phyloP scores from a whole-genome alignment of 768 basidiomycete genomes.

The Suillus alpinus region DNA sequence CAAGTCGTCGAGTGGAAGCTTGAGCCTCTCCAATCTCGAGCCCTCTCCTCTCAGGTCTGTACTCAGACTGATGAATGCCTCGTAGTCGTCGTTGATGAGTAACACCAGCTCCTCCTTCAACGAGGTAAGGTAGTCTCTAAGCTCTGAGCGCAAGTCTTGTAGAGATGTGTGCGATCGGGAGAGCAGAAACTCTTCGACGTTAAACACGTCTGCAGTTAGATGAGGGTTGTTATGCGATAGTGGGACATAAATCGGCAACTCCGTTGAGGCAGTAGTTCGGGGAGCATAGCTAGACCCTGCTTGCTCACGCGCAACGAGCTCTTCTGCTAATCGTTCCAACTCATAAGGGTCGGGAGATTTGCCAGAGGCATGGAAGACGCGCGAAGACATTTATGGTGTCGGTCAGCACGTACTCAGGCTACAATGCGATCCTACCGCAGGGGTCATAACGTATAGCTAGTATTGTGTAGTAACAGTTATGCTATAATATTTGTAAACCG shows the following conservation, averaged over 20 bases:
- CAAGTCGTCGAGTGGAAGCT: conserved; percentile 62
- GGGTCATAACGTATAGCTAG: background rate
- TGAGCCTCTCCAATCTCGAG: conserved; percentile 62
- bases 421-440: background rate
- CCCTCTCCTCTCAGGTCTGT: conserved; percentile 90
- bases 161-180: conserved; percentile 83
- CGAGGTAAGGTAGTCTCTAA: conserved; percentile 78
- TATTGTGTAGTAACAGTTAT: background rate
- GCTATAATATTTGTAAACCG: too few species aligned
- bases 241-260: conserved; percentile 64
- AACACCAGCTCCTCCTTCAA: conserved; percentile 93
- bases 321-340: conserved; percentile 70
- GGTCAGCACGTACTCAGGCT: background rate
- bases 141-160: conserved; percentile 81
- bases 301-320: conserved; percentile 58
- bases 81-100: conserved; percentile 97
- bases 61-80: conserved; percentile 94
- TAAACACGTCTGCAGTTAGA: conserved; percentile 65
- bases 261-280: conserved; percentile 18
- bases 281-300: conserved; percentile 9
- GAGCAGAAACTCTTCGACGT: conserved; percentile 85
- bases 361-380: background rate
- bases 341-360: conserved; percentile 53
- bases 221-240: conserved; percentile 79
- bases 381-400: conserved; percentile 4